Conservation (phyloP, 495 filamentous ascomycete species). For the Penicillium canariense region DNA sequence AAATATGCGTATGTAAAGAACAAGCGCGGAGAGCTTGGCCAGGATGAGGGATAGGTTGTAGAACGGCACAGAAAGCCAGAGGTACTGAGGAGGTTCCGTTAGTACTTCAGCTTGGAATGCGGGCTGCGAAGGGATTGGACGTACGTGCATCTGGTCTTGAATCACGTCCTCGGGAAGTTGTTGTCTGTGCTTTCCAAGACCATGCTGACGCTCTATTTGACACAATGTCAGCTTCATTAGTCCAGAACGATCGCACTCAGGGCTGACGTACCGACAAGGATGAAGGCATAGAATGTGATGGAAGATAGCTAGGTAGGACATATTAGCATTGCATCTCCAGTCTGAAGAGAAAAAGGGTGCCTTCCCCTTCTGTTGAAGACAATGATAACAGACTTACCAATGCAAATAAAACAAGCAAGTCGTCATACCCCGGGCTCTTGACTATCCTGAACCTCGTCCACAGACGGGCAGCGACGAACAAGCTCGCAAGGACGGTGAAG, state of each 20-base stretch:
- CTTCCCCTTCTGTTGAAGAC: neutral
- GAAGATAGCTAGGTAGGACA: constrained; percentile 16
- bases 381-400: constrained; percentile 25
- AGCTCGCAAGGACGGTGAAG: constrained; percentile 25
- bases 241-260: neutral
- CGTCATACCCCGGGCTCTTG: constrained; percentile 37
- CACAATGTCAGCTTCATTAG: constrained; percentile 9
- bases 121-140: neutral
- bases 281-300: constrained; percentile 24
- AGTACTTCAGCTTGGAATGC: neutral
- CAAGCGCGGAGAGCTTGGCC: constrained; percentile 43
- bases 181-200: constrained; percentile 6
- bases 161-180: constrained; percentile 1
- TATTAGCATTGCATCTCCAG: constrained; percentile 1
- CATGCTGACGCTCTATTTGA: constrained; percentile 16
- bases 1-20: constrained; percentile 44
- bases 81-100: constrained; percentile 19
- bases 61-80: constrained; percentile 39
- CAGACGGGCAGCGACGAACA: constrained; percentile 33
- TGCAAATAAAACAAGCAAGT: constrained; percentile 29
- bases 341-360: too few relatives aligned
- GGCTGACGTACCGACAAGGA: constrained; percentile 27
- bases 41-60: constrained; percentile 45
- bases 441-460: constrained; percentile 31
- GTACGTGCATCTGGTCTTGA: constrained; percentile 14